Conservation (phyloP, 2,329 filamentous ascomycete genomes). For the Reticulascus tulasneorum region DNA sequence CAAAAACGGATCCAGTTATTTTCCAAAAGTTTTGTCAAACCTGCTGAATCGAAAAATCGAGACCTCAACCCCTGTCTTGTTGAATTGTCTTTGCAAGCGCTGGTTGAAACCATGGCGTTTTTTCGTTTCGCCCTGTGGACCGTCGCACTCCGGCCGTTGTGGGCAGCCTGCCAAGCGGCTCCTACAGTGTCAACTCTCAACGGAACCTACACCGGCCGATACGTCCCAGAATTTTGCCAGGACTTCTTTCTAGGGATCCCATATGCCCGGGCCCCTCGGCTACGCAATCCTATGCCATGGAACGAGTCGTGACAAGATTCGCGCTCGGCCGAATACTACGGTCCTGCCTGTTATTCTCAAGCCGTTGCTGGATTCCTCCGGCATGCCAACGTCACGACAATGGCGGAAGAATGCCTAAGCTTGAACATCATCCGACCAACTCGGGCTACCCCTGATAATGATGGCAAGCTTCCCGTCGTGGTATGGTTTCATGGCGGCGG, state of each 20-base stretch:
- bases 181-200: slow-evolving; percentile 18
- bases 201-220: slow-evolving; percentile 34
- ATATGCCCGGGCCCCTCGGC: slow-evolving; percentile 43
- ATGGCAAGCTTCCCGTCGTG: slow-evolving; percentile 47
- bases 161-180: too few species aligned
- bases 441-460: slow-evolving; percentile 9
- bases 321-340: slow-evolving; percentile 38
- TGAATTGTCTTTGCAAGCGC: too few species aligned
- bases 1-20: too few species aligned
- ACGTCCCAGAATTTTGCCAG: slow-evolving; percentile 32
- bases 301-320: slow-evolving; percentile 38
- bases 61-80: too few species aligned
- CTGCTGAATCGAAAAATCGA: too few species aligned
- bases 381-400: slow-evolving; percentile 14
- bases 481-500: slow-evolving; percentile 53
- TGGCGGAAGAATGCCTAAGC: slow-evolving; percentile 57
- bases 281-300: slow-evolving; percentile 43
- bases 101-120: too few species aligned
- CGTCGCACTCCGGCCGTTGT: too few species aligned
- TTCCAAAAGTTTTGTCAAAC: too few species aligned
- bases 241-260: slow-evolving; percentile 47
- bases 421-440: slow-evolving; percentile 56
- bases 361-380: background rate
- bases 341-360: slow-evolving; percentile 31
- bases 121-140: too few species aligned